Evolutionary conservation across 164 flowering plant species (phyloP), one percentile per base, ranked within the genome.

Genomic region (Chimonanthus praecox): DNA sequence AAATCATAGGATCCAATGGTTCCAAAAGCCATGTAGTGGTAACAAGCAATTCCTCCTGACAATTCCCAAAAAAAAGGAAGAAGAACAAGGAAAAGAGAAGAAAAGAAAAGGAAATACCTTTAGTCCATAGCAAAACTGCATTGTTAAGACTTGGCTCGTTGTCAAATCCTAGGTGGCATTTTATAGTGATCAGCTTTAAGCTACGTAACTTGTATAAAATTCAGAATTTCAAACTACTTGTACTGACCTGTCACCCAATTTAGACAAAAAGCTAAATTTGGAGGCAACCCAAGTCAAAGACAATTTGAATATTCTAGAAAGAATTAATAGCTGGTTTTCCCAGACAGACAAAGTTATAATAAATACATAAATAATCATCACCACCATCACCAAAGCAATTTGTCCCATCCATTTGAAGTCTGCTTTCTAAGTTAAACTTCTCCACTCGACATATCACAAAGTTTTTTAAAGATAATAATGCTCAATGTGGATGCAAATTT

Each of bases 111-210:
- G 48, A 1, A 81, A 73, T 85, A 91, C 98, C 97, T 89, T 94
- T 70, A 77, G 71, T 43, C 97, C 99, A 47, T 69, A 50, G 75
- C 89, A 91, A 70, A 84, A 90, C 72, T 94, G 76, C 99, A 92
- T 94, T 4, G 95, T 91, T 82, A 94, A 82, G 75, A 94, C 97
- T 71, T 85, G 86, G 67, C 74, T 81, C 61, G 84, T 92, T 13
- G 99, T 92, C 71, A 89, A 84, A 60, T 90, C 97, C 98, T 94
- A 86, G n/a, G 82, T 5, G 74, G 49, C 47, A 77, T 64, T 47
- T 73, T 43, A 69, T 20, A 46, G 67, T 49, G 1, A 67, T 82
- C 68, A 83, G 71, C 64, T 67, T 64, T 68, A 16, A 47, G 33
- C 54, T n/a, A 69, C 16, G 15, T 33, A 62, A 15, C 45, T 10